Conservation (phyloP, 805 yeast genomes). For the Schizosaccharomyces octosporus region DNA sequence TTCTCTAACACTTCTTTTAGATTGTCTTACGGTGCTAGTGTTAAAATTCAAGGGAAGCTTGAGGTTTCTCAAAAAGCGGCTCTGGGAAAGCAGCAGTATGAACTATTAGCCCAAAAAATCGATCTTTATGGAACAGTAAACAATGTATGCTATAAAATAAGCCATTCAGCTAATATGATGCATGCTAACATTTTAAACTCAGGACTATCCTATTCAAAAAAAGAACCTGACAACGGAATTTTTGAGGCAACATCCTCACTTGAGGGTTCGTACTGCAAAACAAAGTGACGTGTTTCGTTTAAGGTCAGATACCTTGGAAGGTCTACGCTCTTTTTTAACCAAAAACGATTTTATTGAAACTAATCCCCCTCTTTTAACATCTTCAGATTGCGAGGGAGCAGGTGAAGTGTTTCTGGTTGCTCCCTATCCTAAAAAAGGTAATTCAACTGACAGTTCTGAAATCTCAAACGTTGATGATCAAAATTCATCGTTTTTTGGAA, state of each 20-base stretch:
- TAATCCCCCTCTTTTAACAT: conserved; percentile 64
- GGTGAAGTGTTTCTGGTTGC: conserved; percentile 57
- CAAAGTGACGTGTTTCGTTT: conserved; percentile 43
- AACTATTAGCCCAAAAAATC: conserved; percentile 2
- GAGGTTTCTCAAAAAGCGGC: background rate
- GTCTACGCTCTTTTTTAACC: conserved; percentile 30
- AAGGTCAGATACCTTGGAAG: conserved; percentile 39
- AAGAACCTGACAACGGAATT: conserved; percentile 42
- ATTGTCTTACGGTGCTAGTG: background rate
- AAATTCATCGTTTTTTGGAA: conserved; percentile 30
- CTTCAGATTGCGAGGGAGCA: conserved; percentile 92
- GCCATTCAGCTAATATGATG: background rate
- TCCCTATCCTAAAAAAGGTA: background rate
- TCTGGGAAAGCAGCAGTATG: conserved; percentile 3
- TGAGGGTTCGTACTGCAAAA: conserved; percentile 50
- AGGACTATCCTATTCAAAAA: conserved; percentile 57
- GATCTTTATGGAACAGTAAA: background rate
- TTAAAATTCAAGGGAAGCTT: background rate
- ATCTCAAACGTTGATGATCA: conserved; percentile 5
- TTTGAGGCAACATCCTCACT: conserved; percentile 47
- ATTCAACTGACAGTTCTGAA: conserved; percentile 8
- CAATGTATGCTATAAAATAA: background rate
- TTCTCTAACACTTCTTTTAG: background rate
- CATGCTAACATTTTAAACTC: conserved; percentile 7
- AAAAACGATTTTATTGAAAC: conserved; percentile 38